Evolutionary conservation across 305 asterid species (phyloP), one percentile per base, ranked within the genome.

Genomic region (Solanum hybrid): DNA sequence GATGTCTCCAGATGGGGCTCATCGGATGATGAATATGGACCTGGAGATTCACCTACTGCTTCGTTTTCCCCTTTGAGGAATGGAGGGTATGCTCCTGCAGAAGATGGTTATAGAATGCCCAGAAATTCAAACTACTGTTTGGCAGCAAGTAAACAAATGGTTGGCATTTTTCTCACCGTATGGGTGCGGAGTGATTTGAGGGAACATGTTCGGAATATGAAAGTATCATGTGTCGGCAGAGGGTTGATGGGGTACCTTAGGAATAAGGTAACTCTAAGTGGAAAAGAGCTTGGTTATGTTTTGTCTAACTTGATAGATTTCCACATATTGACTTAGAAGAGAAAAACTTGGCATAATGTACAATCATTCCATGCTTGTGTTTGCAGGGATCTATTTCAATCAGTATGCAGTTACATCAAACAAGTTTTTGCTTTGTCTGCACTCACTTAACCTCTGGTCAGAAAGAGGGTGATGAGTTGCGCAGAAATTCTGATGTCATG

Each of bases 211-310:
- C 81, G 40, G 22, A 88, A 88, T 69, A 13, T 91, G 83, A 91
- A 91, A 73, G 90, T 91, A 28, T 91, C 93, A 40, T 90, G 93
- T 86, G 91, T 91, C 80, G 91, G 93, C 37, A 90, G 91, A 88
- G 93, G 93, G 37, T 88, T 90, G 82, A 91, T 91, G 92, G 92
- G 92, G 28, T 91, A 91, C 88, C 92, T 91, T 29, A 87, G 93
- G 35, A 91, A 91, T 87, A 91, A 91, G 93, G 93, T 91, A 87
- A 76, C 75, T 35, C 6, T 26, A 22, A 69, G 86, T 57, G 33
- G 31, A 57, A 29, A 46, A 29, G 73, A 29, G 11, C 29, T 42
- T 18, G 40, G 74, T 46, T 46, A 31, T 29, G 12, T 46, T 46
- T 46, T 83, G 73, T 61, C 74, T 37, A 24, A n/a, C 18, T 37